phyloP scores from a whole-genome alignment of 106 monocot species.

The Allium fistulosum region DNA sequence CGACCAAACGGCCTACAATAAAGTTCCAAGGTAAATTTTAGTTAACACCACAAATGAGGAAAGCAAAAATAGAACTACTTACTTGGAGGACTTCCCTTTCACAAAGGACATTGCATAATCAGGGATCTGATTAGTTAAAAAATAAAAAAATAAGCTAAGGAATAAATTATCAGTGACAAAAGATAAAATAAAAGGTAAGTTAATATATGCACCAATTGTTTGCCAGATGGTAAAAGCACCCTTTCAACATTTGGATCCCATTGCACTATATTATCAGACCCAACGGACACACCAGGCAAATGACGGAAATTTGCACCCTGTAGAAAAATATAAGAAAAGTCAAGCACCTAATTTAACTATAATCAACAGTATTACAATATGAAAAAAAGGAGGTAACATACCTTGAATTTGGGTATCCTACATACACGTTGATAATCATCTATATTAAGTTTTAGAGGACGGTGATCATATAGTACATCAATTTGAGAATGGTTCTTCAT shows the following conservation, averaged over 20 bases:
- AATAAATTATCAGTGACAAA: neutral
- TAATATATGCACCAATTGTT: slow-evolving; percentile 12
- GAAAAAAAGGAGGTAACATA: neutral
- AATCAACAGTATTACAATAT: neutral
- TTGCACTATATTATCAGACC: slow-evolving; percentile 11
- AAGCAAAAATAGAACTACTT: slow-evolving; percentile 5
- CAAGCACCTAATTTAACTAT: neutral
- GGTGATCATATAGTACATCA: slow-evolving; percentile 13
- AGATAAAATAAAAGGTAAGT: neutral
- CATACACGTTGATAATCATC: slow-evolving; percentile 24
- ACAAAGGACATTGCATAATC: slow-evolving; percentile 50
- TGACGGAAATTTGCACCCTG: slow-evolving; percentile 24
- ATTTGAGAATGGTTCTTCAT: neutral
- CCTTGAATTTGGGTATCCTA: slow-evolving; percentile 13
- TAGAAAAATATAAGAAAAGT: neutral
- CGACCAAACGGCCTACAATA: slow-evolving; percentile 53
- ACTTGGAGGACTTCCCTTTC: slow-evolving; percentile 54
- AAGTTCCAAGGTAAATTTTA: neutral
- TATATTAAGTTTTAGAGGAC: slow-evolving; percentile 15
- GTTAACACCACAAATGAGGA: neutral
- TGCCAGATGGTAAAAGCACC: slow-evolving; percentile 17
- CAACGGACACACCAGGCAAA: slow-evolving; percentile 17
- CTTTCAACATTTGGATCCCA: slow-evolving; percentile 15
- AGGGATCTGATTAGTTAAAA: slow-evolving; percentile 25
- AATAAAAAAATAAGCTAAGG: neutral